A percentile compares a stretch with the other conserved stretches of the same genome.
Evolutionary conservation across 768 basidiomycete species (phyloP).

Genomic region (Boletus rubroflammeus): DNA sequence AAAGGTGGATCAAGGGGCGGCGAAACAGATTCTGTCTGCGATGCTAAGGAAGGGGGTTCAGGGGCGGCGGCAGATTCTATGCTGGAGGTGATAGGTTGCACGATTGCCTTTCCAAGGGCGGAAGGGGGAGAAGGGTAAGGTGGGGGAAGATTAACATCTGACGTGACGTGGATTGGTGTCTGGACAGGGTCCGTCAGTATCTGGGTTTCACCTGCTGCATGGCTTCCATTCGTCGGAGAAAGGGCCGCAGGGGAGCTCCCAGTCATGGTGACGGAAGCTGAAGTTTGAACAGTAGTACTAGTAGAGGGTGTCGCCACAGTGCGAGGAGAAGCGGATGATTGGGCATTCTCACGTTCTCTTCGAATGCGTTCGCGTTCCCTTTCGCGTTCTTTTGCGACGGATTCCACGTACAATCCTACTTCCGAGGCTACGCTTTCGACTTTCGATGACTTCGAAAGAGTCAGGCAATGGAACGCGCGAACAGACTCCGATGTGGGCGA

Average conservation of each 20-base stretch:
- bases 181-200: conserved; percentile 13
- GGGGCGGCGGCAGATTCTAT: conserved; percentile 25
- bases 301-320: conserved; percentile 22
- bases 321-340: conserved; percentile 28
- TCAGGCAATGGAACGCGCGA: conserved; percentile 48
- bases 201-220: conserved; percentile 19
- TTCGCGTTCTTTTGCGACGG: conserved; percentile 72
- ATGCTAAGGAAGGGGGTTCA: conserved; percentile 4
- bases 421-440: conserved; percentile 54
- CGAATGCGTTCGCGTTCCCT: conserved; percentile 71
- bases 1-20: conserved; percentile 31
- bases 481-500: conserved; percentile 38
- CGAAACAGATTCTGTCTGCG: conserved; percentile 18
- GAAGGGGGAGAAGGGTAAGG: conserved; percentile 62
- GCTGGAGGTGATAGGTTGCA: conserved; percentile 2
- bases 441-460: conserved; percentile 48
- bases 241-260: conserved; percentile 13
- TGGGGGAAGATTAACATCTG: conserved; percentile 23
- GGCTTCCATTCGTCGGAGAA: conserved; percentile 11
- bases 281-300: conserved; percentile 5
- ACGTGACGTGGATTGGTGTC: conserved; percentile 7
- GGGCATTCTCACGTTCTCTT: conserved; percentile 54
- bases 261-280: conserved; percentile 9
- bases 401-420: conserved; percentile 70
- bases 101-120: conserved; percentile 27